Percentiles rank a stretch among this genome's conserved stretches.
Evolutionary conservation across 2,329 filamentous ascomycete genomes (phyloP).

Genomic region (Dothideomycetidae sp.): DNA sequence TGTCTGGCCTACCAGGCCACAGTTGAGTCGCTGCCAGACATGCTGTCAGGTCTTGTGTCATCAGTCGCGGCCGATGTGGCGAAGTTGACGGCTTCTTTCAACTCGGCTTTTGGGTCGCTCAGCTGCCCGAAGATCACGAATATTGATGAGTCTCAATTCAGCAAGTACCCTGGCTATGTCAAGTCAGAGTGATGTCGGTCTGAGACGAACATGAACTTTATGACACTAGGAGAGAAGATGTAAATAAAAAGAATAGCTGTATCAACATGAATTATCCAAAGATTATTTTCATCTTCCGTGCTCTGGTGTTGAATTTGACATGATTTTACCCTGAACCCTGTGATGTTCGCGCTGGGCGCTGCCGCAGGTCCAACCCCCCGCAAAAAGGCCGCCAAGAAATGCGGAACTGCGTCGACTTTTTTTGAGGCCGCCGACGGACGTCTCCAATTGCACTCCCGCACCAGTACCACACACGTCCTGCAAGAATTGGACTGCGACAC

Average conservation of each 20-base stretch:
- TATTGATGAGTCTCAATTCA: conserved; percentile 18
- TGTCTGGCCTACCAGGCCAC: conserved; percentile 31
- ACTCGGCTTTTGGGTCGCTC: conserved; percentile 11
- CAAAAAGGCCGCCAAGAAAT: conserved; percentile 3
- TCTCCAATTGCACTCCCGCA: not conserved
- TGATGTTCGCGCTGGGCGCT: too few relatives aligned
- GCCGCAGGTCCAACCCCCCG: too few relatives aligned
- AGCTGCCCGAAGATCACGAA: conserved; percentile 17
- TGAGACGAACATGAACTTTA: too few relatives aligned
- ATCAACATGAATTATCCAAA: too few relatives aligned
- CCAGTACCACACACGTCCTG: conserved; percentile 3
- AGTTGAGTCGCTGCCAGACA: conserved; percentile 30
- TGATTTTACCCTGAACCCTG: too few relatives aligned
- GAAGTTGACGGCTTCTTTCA: conserved; percentile 24
- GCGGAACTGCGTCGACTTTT: not conserved
- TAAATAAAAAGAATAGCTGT: too few relatives aligned
- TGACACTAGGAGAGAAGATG: too few relatives aligned
- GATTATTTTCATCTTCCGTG: too few relatives aligned
- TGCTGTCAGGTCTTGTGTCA: conserved; percentile 26
- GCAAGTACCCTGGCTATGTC: conserved; percentile 18
- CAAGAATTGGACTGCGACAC: not conserved
- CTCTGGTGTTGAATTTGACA: too few relatives aligned
- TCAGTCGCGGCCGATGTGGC: conserved; percentile 21
- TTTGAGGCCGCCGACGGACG: not conserved
- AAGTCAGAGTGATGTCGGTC: conserved; percentile 9